A percentile compares a stretch with the other conserved stretches of the same genome.
Evolutionary conservation across 139 green algal species (phyloP).

Genomic region (Micromonas commoda): DNA sequence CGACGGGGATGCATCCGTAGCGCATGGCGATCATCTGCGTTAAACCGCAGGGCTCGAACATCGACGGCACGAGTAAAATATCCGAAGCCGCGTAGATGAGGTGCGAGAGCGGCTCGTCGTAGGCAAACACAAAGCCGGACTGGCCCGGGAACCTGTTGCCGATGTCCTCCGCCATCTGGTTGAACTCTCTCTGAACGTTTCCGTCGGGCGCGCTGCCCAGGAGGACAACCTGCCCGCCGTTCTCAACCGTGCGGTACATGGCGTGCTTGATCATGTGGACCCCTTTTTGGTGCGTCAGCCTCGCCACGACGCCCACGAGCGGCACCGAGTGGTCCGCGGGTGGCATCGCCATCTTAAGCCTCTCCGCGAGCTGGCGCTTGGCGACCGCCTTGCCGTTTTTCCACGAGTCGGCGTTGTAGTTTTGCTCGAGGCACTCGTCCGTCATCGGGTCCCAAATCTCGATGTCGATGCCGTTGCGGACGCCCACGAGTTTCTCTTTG

Average conservation of each 20-base stretch:
- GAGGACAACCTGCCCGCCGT: slow-evolving; percentile 40
- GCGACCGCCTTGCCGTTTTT: slow-evolving; percentile 54
- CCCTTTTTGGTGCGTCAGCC: slow-evolving; percentile 50
- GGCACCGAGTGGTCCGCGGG: slow-evolving; percentile 21
- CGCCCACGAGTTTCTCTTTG: slow-evolving; percentile 42
- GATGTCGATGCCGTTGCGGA: slow-evolving; percentile 88
- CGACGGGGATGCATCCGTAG: slow-evolving; percentile 48
- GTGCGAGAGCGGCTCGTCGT: slow-evolving; percentile 52
- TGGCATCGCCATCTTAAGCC: slow-evolving; percentile 39
- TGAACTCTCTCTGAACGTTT: slow-evolving; percentile 42
- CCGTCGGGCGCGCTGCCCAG: slow-evolving; percentile 39
- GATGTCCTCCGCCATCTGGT: slow-evolving; percentile 37
- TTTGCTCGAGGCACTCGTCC: slow-evolving; percentile 57
- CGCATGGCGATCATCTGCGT: slow-evolving; percentile 56
- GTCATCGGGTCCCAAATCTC: slow-evolving; percentile 90
- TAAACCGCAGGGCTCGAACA: slow-evolving; percentile 54
- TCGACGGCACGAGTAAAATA: slow-evolving; percentile 43
- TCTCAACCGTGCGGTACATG: slow-evolving; percentile 34
- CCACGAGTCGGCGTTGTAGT: slow-evolving; percentile 13
- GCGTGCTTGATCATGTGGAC: slow-evolving; percentile 49
- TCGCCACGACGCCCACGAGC: slow-evolving; percentile 40
- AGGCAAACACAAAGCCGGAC: slow-evolving; percentile 36
- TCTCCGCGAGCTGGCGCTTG: slow-evolving; percentile 24
- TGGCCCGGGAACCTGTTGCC: slow-evolving; percentile 22
- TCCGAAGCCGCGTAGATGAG: slow-evolving; percentile 52